Percentiles rank a stretch among this genome's conserved stretches.
phyloP scores from a whole-genome alignment of 1,139 yeast species.

The Candida sp. region DNA sequence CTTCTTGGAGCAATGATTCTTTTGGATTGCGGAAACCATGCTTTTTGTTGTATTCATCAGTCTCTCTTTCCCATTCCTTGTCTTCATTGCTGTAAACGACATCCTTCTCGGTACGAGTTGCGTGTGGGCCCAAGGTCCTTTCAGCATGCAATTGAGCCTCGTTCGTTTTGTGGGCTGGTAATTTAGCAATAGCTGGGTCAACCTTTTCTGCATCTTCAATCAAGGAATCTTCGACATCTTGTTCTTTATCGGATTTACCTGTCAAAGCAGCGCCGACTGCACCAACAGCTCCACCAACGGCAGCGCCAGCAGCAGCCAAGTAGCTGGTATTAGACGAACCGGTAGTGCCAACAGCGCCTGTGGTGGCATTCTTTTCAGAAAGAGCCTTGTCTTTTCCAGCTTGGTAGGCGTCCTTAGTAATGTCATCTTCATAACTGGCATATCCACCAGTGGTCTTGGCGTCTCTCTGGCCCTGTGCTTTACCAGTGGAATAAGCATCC shows the following conservation, averaged over 20 bases:
- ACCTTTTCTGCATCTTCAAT: conserved; percentile 24
- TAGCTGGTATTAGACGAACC: conserved; percentile 1
- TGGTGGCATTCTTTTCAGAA: conserved; percentile 6
- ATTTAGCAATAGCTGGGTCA: conserved; percentile 23
- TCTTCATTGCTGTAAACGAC: conserved; percentile 5
- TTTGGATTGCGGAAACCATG: conserved; percentile 27
- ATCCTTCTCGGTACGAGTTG: conserved; percentile 2
- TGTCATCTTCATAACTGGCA: conserved; percentile 5
- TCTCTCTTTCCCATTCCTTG: conserved; percentile 22
- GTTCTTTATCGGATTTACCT: conserved; percentile 11
- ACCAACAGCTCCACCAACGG: conserved; percentile 3
- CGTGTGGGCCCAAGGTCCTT: neutral
- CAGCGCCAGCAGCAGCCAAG: conserved; percentile 14
- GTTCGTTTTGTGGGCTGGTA: conserved; percentile 21
- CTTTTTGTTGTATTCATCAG: conserved; percentile 31
- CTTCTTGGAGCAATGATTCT: conserved; percentile 32
- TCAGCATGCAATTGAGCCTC: neutral
- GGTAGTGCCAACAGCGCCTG: conserved; percentile 6
- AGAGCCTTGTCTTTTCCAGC: conserved; percentile 13
- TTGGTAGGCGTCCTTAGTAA: conserved; percentile 12
- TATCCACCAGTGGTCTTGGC: neutral
- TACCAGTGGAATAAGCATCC: conserved; percentile 8
- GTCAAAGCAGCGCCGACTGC: conserved; percentile 13
- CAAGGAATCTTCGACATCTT: conserved; percentile 19
- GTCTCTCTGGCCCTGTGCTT: neutral